Evolutionary conservation across 305 asterid species (phyloP).

Genomic region (Rubia tinctorum): DNA sequence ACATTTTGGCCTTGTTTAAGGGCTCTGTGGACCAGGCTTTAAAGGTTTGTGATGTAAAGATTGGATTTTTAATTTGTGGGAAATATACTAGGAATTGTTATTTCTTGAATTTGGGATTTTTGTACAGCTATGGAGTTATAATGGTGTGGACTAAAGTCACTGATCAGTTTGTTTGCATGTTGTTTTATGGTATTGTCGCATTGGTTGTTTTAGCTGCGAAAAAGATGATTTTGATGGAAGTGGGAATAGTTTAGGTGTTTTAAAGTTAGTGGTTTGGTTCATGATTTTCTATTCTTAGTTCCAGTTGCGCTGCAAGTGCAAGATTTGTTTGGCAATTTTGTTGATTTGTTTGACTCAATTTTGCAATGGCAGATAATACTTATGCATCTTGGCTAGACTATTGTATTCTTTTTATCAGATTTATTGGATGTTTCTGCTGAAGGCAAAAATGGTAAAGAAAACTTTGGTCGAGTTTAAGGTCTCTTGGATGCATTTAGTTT

Average conservation of each 20-base stretch:
- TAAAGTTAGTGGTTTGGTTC: background rate
- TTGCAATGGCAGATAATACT: too few relatives aligned
- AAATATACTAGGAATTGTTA: background rate
- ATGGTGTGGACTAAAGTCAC: too few relatives aligned
- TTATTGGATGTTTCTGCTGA: too few relatives aligned
- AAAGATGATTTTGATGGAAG: background rate
- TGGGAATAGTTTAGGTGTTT: background rate
- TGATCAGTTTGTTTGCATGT: background rate
- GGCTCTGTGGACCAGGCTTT: slow-evolving; percentile 47
- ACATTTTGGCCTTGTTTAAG: slow-evolving; percentile 72
- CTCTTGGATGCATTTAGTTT: background rate
- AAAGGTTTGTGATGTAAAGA: slow-evolving; percentile 38
- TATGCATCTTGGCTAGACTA: too few relatives aligned
- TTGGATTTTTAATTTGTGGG: background rate
- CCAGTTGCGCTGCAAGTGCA: background rate
- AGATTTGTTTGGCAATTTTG: background rate
- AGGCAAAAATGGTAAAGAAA: too few relatives aligned
- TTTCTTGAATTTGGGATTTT: too few relatives aligned
- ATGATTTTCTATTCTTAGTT: background rate
- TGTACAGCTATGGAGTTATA: too few relatives aligned
- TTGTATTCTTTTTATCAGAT: too few relatives aligned
- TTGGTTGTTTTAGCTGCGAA: background rate
- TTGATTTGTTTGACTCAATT: background rate
- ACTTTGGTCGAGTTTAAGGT: background rate
- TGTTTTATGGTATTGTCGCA: background rate